Base-by-base conservation (phyloP, 108 stramenopile species). In the Nitzschia inconspicua region DNA sequence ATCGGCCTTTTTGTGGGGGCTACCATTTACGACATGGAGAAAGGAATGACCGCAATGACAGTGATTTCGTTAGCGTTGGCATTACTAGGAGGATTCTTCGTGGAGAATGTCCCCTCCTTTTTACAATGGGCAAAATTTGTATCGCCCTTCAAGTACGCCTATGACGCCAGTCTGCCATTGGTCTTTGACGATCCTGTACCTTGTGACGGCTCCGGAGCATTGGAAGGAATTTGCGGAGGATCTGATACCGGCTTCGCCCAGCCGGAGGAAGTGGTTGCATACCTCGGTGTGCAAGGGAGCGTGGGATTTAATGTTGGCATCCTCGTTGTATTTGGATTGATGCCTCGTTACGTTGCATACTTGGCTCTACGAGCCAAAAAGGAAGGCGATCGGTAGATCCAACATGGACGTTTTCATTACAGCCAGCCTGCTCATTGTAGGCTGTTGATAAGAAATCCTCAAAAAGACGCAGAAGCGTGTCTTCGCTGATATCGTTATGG, bases 81-180 rank as follows among this genome's bases (percentile, higher is more conserved):
- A 77, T 41, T 82, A 2, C 44, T 77, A 5, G 86, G 86, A 18
- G 86, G 86, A 19, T 88, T 88, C 68, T 88, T 73, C 43, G 80
- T 79, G 4, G 53, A 77, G 26, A 82, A 75, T 48, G 54, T 82
- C 4, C 82, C 80, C 3, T n/a, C 11, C 7, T 84, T 75, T 51
- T 43, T 88, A 18, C 30, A 26, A 9, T 88, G 86, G 86, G 24
- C 72, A 0, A 71, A 78, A 31, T 88, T 63, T 53, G 6, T 84
- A 6, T 76, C 77, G 19, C 86, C 86, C 1, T 88, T 88, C 73
- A 88, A 88, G 47, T 84, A 77, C 55, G 66, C 80, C 10, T 88
- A 77, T 36, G 75, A 84, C 40, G 70, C 78, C 3, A 72, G 75
- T 8, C 67, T 71, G 11, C 68, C 70, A 58, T 49, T 88, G 2